phyloP scores from a whole-genome alignment of 2,329 filamentous ascomycete species.

The Amauroascus niger region DNA sequence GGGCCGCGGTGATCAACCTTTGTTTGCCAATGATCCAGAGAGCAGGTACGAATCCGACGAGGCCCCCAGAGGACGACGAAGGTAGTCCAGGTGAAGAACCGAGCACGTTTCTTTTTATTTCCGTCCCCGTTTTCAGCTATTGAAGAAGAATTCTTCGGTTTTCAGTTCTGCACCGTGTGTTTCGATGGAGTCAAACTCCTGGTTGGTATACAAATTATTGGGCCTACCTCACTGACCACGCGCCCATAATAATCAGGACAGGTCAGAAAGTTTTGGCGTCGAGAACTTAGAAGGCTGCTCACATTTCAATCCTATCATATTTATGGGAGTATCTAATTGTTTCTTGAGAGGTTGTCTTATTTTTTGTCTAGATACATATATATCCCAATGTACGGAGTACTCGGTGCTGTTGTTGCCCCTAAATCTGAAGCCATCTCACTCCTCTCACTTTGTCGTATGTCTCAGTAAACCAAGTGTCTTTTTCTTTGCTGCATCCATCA shows the following conservation, averaged over 20 bases:
- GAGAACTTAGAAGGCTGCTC: no score
- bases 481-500: no score
- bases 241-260: no score
- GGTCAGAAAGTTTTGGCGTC: no score
- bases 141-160: not conserved
- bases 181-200: no score
- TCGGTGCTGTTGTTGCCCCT: not conserved
- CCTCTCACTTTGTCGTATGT: not conserved
- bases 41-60: conserved; percentile 12
- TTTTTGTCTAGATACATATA: not conserved
- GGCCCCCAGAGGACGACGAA: conserved; percentile 6
- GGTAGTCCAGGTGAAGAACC: not conserved
- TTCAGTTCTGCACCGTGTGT: not conserved
- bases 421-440: not conserved
- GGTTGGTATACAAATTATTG: no score
- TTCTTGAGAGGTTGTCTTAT: not conserved
- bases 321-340: no score
- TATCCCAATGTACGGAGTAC: not conserved
- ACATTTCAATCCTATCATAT: no score
- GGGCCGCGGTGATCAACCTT: conserved; percentile 69
- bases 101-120: not conserved
- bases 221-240: no score
- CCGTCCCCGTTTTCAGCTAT: not conserved
- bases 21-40: conserved; percentile 56
- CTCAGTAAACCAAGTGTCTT: no score